phyloP scores from a whole-genome alignment of 805 yeast species.

The Saccharomycopsis sp. region DNA sequence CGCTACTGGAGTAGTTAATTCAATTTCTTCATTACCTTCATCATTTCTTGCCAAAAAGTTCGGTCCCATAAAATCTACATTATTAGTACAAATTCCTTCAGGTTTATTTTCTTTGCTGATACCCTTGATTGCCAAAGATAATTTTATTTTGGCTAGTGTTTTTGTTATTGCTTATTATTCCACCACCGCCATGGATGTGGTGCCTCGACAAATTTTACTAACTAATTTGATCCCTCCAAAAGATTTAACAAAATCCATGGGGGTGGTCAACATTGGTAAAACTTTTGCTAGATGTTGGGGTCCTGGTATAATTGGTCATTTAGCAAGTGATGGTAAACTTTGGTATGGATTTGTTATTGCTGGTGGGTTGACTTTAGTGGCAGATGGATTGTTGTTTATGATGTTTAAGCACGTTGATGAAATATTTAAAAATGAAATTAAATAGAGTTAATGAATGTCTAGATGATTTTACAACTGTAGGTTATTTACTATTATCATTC shows the following conservation, averaged over 20 bases:
- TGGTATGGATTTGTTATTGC: conserved; percentile 45
- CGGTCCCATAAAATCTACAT: conserved; percentile 75
- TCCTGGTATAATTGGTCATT: conserved; percentile 66
- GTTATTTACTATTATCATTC: too few species aligned
- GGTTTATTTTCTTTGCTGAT: conserved; percentile 45
- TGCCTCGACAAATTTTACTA: conserved; percentile 75
- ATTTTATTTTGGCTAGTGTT: neutral
- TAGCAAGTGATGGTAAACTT: conserved; percentile 43
- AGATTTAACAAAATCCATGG: conserved; percentile 71
- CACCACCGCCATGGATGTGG: conserved; percentile 79
- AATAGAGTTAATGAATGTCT: too few species aligned
- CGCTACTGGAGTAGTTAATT: conserved; percentile 47
- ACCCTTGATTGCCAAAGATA: conserved; percentile 32
- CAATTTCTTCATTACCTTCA: conserved; percentile 68
- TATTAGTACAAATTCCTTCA: conserved; percentile 69
- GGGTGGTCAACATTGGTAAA: conserved; percentile 76
- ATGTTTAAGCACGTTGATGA: too few species aligned
- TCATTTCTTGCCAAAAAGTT: conserved; percentile 51
- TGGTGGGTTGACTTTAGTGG: conserved; percentile 33
- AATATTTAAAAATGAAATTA: too few species aligned
- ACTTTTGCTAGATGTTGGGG: conserved; percentile 79
- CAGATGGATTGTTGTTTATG: conserved; percentile 28
- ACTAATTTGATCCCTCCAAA: conserved; percentile 52
- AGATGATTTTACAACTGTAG: too few species aligned
- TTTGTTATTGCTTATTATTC: conserved; percentile 43